Conservation (phyloP, 2,329 filamentous ascomycete species). For the Alternaria hordeiaustralica region DNA sequence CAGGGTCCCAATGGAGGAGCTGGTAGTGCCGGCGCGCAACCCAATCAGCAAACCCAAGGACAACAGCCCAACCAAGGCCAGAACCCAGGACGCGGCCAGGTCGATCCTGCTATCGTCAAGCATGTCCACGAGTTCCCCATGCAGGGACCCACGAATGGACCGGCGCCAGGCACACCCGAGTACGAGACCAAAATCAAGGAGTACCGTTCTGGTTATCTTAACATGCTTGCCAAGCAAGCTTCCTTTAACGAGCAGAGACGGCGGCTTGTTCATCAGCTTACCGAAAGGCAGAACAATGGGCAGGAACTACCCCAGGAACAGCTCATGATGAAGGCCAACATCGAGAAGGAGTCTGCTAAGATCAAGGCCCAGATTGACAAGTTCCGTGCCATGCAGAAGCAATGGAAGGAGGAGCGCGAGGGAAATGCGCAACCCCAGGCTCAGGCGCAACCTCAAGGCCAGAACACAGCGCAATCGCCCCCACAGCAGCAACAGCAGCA, state of each 20-base stretch:
- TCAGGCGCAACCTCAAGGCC: slow-evolving; percentile 24
- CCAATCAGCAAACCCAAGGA: slow-evolving; percentile 14
- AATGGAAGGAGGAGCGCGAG: slow-evolving; percentile 42
- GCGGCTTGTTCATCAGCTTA: slow-evolving; percentile 35
- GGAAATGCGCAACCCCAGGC: slow-evolving; percentile 44
- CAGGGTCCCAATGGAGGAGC: slow-evolving; percentile 10
- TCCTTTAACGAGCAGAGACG: slow-evolving; percentile 33
- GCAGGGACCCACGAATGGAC: slow-evolving; percentile 36
- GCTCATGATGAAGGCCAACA: slow-evolving; percentile 30
- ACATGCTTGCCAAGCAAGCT: slow-evolving; percentile 43
- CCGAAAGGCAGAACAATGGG: slow-evolving; percentile 38
- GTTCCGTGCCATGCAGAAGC: slow-evolving; percentile 43
- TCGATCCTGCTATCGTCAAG: slow-evolving; percentile 45
- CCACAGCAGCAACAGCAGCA: slow-evolving; percentile 36
- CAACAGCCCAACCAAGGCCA: slow-evolving; percentile 21
- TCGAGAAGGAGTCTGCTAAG: slow-evolving; percentile 38
- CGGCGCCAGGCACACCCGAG: slow-evolving; percentile 43
- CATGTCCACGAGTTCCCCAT: slow-evolving; percentile 47
- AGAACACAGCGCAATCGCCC: slow-evolving; percentile 31
- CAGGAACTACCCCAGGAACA: slow-evolving; percentile 45
- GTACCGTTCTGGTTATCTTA: slow-evolving; percentile 43
- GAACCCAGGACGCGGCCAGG: slow-evolving; percentile 11
- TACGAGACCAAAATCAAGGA: slow-evolving; percentile 46
- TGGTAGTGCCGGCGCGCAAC: slow-evolving; percentile 6
- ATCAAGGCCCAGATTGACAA: slow-evolving; percentile 44